Conservation (phyloP, 1,284 basidiomycete species). For the Sutorius eximius region DNA sequence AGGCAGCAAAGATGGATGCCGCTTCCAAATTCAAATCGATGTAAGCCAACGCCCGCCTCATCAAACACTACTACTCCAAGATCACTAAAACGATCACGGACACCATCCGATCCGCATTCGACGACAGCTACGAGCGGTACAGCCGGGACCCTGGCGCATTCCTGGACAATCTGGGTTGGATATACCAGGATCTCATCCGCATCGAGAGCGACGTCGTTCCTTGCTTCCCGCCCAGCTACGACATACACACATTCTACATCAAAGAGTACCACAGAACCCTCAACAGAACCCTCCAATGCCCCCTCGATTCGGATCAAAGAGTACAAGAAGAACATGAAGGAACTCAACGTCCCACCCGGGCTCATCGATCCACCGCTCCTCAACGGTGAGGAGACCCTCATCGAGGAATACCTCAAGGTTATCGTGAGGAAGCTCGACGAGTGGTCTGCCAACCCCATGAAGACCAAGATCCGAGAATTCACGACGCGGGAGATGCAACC, state of each 20-base stretch:
- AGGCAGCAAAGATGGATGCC: slow-evolving; percentile 85
- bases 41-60: slow-evolving; percentile 89
- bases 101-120: slow-evolving; percentile 76
- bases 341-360: slow-evolving; percentile 80
- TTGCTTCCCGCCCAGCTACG: slow-evolving; percentile 89
- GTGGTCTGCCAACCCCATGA: slow-evolving; percentile 95
- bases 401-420: slow-evolving; percentile 93
- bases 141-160: slow-evolving; percentile 71
- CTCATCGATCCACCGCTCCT: slow-evolving; percentile 87
- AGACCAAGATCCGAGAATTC: slow-evolving; percentile 87
- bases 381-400: slow-evolving; percentile 89
- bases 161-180: slow-evolving; percentile 82
- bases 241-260: slow-evolving; percentile 83
- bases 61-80: slow-evolving; percentile 96
- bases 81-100: slow-evolving; percentile 80
- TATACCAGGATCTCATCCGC: slow-evolving; percentile 92
- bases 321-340: slow-evolving; percentile 94
- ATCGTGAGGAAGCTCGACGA: slow-evolving; percentile 97
- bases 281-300: slow-evolving; percentile 70
- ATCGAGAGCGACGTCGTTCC: slow-evolving; percentile 86
- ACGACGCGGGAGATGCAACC: slow-evolving; percentile 81
- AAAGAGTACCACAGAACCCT: slow-evolving; percentile 93
- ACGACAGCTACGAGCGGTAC: slow-evolving; percentile 64
- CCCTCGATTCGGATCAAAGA: slow-evolving; percentile 88
- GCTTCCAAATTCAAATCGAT: slow-evolving; percentile 91